Conservation (phyloP, 768 basidiomycete genomes). For the Mycena leptocephala region DNA sequence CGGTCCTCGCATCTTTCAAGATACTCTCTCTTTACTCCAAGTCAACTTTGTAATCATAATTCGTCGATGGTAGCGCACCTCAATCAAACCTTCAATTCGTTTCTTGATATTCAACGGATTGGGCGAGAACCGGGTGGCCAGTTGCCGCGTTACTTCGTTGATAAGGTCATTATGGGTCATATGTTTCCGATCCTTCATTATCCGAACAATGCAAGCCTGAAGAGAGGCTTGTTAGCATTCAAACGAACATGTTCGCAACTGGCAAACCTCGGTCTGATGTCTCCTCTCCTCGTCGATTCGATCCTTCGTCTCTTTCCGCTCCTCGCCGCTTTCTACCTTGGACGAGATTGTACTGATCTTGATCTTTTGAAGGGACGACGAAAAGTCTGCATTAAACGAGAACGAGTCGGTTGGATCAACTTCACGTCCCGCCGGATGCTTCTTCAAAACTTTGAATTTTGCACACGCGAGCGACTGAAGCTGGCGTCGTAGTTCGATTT, state of each 20-base stretch:
- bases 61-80: slow-evolving; percentile 66
- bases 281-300: slow-evolving; percentile 94
- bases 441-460: slow-evolving; percentile 93
- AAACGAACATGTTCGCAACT: not conserved
- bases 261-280: slow-evolving; percentile 89
- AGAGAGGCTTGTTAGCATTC: not conserved
- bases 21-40: slow-evolving; percentile 86
- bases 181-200: slow-evolving; percentile 96
- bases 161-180: slow-evolving; percentile 92
- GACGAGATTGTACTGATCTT: slow-evolving; percentile 94
- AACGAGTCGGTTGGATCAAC: slow-evolving; percentile 85
- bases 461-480: slow-evolving; percentile 97
- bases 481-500: slow-evolving; percentile 89
- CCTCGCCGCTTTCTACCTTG: slow-evolving; percentile 89
- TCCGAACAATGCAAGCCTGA: slow-evolving; percentile 96
- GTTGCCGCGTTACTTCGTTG: slow-evolving; percentile 91
- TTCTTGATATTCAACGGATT: slow-evolving; percentile 93
- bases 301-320: slow-evolving; percentile 91
- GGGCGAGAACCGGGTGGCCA: slow-evolving; percentile 89
- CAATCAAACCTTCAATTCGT: slow-evolving; percentile 93
- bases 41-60: not conserved
- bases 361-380: slow-evolving; percentile 88
- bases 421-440: slow-evolving; percentile 91
- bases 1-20: slow-evolving; percentile 91
- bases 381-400: slow-evolving; percentile 90